Percentiles rank a stretch among this genome's conserved stretches.
phyloP scores from a whole-genome alignment of 176 grass and related monocot species.

The bread wheat (Triticum aestivum) region DNA sequence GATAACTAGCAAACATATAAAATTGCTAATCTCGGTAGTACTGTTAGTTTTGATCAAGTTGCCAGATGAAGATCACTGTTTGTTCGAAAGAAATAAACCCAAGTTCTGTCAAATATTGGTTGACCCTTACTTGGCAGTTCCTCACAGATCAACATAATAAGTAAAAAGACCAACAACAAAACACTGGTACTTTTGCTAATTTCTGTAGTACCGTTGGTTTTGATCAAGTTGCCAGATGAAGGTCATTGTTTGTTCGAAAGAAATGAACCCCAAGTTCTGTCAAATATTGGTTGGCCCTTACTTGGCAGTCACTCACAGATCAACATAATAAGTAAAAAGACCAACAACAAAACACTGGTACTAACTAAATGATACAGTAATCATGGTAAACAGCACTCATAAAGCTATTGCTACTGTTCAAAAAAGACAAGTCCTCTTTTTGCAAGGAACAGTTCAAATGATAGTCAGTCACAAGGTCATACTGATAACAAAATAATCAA shows the following conservation, averaged over 20 bases:
- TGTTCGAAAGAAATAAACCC: background rate
- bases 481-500: background rate
- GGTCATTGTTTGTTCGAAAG: background rate
- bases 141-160: background rate
- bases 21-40: background rate
- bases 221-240: background rate
- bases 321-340: background rate
- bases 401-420: background rate
- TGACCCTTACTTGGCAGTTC: background rate
- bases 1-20: background rate
- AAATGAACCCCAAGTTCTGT: background rate
- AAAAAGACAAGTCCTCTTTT: background rate
- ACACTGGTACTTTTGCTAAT: background rate
- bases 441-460: background rate
- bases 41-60: background rate
- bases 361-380: background rate
- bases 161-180: background rate
- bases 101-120: background rate
- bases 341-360: background rate
- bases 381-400: background rate
- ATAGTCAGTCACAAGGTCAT: conserved; percentile 11
- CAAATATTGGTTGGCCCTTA: conserved; percentile 6
- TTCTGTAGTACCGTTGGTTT: too few species aligned
- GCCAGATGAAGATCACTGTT: background rate
- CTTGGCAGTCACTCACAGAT: background rate